These are phyloP conservation scores for Citrus australasica DNA, from an alignment of 345 rosid species.

Conservation along the genomic window DNA sequence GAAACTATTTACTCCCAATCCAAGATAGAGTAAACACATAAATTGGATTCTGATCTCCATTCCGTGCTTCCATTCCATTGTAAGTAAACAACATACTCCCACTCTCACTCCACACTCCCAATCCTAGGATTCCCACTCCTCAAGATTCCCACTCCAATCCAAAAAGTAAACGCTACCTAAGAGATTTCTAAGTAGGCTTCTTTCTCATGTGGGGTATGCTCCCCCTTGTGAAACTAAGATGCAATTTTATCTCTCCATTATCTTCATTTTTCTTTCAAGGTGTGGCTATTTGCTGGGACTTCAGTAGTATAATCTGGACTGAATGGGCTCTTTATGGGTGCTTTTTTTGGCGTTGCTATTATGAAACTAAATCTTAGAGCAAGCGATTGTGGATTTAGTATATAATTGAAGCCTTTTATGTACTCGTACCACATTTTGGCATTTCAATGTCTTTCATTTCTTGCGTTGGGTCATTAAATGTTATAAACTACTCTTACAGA, in stretches of 20 bases:
- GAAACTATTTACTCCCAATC: too few species aligned
- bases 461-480: not conserved
- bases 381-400: not conserved
- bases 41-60: too few species aligned
- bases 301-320: not conserved
- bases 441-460: not conserved
- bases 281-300: not conserved
- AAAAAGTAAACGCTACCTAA: too few species aligned
- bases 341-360: not conserved
- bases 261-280: not conserved
- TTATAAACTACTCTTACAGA: slow-evolving; percentile 38
- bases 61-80: too few species aligned
- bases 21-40: too few species aligned
- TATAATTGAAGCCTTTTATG: not conserved
- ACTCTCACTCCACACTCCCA: too few species aligned
- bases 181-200: not conserved
- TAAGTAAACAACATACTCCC: too few species aligned
- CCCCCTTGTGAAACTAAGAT: not conserved
- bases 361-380: not conserved
- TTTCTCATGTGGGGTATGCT: not conserved
- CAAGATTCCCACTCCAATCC: too few species aligned
- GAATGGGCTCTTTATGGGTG: not conserved
- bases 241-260: not conserved
- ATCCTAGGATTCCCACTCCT: too few species aligned
- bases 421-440: not conserved